Percentiles rank a stretch among this genome's conserved stretches.
These are phyloP conservation scores for Sonneratia caseolaris DNA, from an alignment of 345 rosid species.

Conservation along the genomic window DNA sequence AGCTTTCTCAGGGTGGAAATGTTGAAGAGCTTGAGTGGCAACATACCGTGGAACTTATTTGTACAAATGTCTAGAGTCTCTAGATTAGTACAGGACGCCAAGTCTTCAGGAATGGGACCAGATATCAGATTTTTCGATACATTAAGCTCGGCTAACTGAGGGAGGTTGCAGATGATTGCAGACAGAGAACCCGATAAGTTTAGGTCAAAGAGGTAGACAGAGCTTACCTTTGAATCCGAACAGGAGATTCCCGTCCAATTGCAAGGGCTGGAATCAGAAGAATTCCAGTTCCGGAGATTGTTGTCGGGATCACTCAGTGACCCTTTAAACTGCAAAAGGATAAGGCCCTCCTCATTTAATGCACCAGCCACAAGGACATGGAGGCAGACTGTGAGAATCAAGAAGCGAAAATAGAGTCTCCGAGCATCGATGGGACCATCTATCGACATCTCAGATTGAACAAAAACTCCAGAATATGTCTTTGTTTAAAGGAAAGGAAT, in stretches of 20 bases:
- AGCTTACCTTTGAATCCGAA: slow-evolving; percentile 33
- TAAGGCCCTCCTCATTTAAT: slow-evolving; percentile 41
- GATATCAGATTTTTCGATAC: slow-evolving; percentile 41
- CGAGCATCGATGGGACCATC: background rate
- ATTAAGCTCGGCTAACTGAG: slow-evolving; percentile 30
- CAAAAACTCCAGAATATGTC: slow-evolving; percentile 1
- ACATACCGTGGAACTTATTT: slow-evolving; percentile 58
- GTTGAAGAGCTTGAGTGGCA: slow-evolving; percentile 43
- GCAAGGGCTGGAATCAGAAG: slow-evolving; percentile 47
- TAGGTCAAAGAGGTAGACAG: slow-evolving; percentile 41
- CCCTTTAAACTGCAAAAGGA: slow-evolving; percentile 46
- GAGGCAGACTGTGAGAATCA: slow-evolving; percentile 19
- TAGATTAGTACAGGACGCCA: slow-evolving; percentile 31
- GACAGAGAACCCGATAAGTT: slow-evolving; percentile 54
- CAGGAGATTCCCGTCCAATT: slow-evolving; percentile 60
- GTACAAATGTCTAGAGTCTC: slow-evolving; percentile 53
- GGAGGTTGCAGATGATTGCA: slow-evolving; percentile 49
- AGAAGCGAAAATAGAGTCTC: slow-evolving; percentile 11
- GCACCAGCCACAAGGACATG: slow-evolving; percentile 25
- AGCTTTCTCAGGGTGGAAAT: slow-evolving; percentile 37
- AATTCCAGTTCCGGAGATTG: slow-evolving; percentile 49
- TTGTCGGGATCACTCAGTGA: slow-evolving; percentile 35
- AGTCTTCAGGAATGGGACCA: slow-evolving; percentile 46
- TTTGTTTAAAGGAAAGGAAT: background rate
- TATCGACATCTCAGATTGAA: background rate